Evolutionary conservation across 1,284 basidiomycete species (phyloP), one percentile per base, ranked within the genome.

Genomic region (Trichosporon asahii): DNA sequence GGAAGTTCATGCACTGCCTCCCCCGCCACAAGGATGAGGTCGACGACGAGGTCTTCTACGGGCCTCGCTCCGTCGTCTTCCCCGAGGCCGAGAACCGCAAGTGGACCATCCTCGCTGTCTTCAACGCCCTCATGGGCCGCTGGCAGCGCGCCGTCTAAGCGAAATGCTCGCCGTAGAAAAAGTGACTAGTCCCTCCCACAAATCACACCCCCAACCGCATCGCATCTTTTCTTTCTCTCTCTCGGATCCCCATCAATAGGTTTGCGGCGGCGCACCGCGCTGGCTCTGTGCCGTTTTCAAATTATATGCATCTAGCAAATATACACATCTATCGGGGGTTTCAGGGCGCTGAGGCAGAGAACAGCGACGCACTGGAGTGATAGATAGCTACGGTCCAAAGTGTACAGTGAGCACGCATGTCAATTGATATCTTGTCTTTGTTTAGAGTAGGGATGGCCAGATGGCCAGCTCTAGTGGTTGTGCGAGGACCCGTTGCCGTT

Each of bases 1-100:
- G 95, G 95, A 91, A 91, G 82, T 98, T 99, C 86, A 85, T 98
- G 85, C 96, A 99, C 81, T 99, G 96, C 82, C 86, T 99, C 60
- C 97, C 96, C 18, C 87, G 96, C 60, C 97, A 99, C 84, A 84
- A 88, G 68, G 88, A 98, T 75, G 96, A 99, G 84, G 97, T 97
- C 66, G 90, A 96, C 80, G 94, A 98, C 79, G 92, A 95, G 85
- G 93, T 93, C 61, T 86, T 86, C 73, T 85, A 86, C 74, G 84
- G 84, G 14, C 76, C 78, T 21, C 78, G 84, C 69, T 84, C 82
- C 69, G 75, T 80, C 25, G 87, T 85, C 15, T 86, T 86, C 81
- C 84, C 81, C 46, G 85, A 86, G 75, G 85, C 85, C 1, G 92
- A 94, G 83, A 94, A 94, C 84, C 88, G 94, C 72, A 95, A 94